Percentiles rank a stretch among this genome's conserved stretches.
phyloP scores from a whole-genome alignment of 305 asterid species.

The Solanum hybrid region DNA sequence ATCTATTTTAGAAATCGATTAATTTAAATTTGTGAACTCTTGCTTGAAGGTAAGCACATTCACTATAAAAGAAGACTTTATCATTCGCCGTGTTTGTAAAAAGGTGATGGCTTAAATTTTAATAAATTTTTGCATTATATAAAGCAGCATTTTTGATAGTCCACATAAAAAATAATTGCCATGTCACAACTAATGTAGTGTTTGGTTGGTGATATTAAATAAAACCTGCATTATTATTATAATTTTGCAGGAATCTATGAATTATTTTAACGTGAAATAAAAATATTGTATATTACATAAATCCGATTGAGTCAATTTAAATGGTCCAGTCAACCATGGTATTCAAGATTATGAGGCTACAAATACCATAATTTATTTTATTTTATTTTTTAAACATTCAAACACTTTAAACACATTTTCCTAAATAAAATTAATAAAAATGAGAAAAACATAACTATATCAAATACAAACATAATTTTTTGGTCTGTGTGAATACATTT shows the following conservation, averaged over 20 bases:
- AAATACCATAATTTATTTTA: slow-evolving; percentile 11
- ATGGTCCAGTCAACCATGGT: slow-evolving; percentile 7
- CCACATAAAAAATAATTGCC: background rate
- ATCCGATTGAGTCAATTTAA: background rate
- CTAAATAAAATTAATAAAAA: background rate
- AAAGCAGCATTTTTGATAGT: background rate
- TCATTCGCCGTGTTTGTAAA: too few relatives aligned
- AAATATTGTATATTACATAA: background rate
- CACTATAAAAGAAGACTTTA: background rate
- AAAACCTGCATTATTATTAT: background rate
- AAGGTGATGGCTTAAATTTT: too few relatives aligned
- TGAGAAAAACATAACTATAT: background rate
- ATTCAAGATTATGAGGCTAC: slow-evolving; percentile 9
- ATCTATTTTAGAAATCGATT: background rate
- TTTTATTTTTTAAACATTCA: slow-evolving; percentile 5
- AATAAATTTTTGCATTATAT: background rate
- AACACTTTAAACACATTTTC: background rate
- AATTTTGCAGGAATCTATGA: background rate
- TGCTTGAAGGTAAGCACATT: fast-evolving
- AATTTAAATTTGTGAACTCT: background rate
- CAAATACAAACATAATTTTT: background rate
- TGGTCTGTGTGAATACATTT: background rate
- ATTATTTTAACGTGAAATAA: background rate
- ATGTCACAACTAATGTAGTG: too few relatives aligned
- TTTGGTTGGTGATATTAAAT: background rate